phyloP scores from a whole-genome alignment of 805 yeast genomes.

The Isabelozyma gotoi region DNA sequence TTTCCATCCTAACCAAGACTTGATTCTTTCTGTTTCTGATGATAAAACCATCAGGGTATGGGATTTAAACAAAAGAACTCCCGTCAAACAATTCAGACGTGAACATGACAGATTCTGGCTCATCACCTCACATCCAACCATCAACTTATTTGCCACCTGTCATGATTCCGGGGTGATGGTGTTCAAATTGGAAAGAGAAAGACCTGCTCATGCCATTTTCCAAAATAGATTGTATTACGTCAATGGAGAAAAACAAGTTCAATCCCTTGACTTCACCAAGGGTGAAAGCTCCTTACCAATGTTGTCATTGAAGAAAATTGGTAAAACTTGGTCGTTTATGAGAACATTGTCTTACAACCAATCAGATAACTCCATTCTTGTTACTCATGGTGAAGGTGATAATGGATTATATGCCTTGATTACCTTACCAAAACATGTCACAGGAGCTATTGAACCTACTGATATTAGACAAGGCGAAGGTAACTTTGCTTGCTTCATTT shows the following conservation, averaged over 20 bases:
- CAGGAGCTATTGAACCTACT: conserved; percentile 94
- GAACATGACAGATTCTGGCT: conserved; percentile 96
- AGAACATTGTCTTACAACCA: conserved; percentile 88
- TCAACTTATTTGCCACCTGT: conserved; percentile 92
- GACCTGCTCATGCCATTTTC: conserved; percentile 81
- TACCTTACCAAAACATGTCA: conserved; percentile 77
- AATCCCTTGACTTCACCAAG: conserved; percentile 66
- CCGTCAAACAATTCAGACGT: conserved; percentile 90
- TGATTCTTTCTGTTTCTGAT: conserved; percentile 90
- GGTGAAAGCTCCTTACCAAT: conserved; percentile 72
- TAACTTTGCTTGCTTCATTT: conserved; percentile 83
- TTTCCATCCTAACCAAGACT: conserved; percentile 92
- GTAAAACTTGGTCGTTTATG: conserved; percentile 83
- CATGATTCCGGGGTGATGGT: conserved; percentile 98
- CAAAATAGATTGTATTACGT: conserved; percentile 76
- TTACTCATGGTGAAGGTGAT: conserved; percentile 74
- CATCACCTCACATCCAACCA: conserved; percentile 81
- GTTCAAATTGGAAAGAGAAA: conserved; percentile 94
- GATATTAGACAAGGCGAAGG: conserved; percentile 78
- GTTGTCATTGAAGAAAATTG: conserved; percentile 79
- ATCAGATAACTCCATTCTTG: conserved; percentile 81
- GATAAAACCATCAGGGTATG: conserved; percentile 95
- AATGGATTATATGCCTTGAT: conserved; percentile 70
- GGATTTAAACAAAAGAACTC: conserved; percentile 93
- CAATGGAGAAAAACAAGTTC: conserved; percentile 84